A percentile compares a stretch with the other conserved stretches of the same genome.
Evolutionary conservation across 768 basidiomycete species (phyloP).

Genomic region (Nevesoporus exiguus): DNA sequence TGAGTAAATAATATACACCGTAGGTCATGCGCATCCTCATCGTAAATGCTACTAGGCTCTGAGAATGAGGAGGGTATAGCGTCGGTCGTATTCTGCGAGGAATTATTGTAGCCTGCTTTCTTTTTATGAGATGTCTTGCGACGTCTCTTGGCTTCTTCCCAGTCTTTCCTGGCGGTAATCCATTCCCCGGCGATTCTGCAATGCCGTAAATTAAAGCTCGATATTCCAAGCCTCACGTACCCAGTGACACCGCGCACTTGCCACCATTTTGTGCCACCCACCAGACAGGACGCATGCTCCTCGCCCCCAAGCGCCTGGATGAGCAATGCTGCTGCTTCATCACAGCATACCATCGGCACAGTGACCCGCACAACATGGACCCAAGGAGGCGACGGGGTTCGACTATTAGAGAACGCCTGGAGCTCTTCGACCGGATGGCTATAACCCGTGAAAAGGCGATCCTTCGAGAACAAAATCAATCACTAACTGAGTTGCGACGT

Average conservation of each 20-base stretch:
- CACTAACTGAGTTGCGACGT: constrained; percentile 63
- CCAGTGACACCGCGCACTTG: constrained; percentile 85
- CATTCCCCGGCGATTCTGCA: constrained; percentile 80
- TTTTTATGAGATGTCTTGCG: constrained; percentile 45
- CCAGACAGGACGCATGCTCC: constrained; percentile 59
- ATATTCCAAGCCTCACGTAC: constrained; percentile 38
- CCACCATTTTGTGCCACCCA: constrained; percentile 97
- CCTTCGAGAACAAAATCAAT: background rate
- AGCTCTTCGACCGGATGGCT: constrained; percentile 86
- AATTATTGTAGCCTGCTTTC: constrained; percentile 13
- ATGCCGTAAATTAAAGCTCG: constrained; percentile 11
- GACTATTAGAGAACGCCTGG: constrained; percentile 73
- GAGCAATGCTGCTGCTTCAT: constrained; percentile 67
- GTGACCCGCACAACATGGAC: constrained; percentile 67
- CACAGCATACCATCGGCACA: constrained; percentile 73
- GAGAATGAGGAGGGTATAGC: constrained; percentile 19
- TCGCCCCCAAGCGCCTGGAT: constrained; percentile 85
- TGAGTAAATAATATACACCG: constrained; percentile 81
- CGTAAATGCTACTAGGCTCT: constrained; percentile 41
- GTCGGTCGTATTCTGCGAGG: constrained; percentile 15
- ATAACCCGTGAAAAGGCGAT: background rate
- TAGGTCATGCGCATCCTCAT: constrained; percentile 77
- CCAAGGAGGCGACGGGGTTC: constrained; percentile 83
- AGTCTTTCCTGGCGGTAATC: constrained; percentile 84
- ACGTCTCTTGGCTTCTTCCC: constrained; percentile 61